Evolutionary conservation across 306 rosid species (phyloP).

Genomic region (Dryas drummondii): DNA sequence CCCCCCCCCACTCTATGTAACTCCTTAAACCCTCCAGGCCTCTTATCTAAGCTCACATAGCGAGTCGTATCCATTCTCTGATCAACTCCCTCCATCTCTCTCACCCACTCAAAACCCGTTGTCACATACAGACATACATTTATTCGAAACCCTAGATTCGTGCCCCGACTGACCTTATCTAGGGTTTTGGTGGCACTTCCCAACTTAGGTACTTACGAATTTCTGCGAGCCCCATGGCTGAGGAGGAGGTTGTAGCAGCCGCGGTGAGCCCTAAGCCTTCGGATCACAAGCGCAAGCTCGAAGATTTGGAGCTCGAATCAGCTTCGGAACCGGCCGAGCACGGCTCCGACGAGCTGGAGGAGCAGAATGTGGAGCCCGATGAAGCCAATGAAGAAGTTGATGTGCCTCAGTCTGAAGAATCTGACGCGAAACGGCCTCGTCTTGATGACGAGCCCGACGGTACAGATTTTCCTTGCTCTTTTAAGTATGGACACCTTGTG

Average conservation of each 20-base stretch:
- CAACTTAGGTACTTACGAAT: background rate
- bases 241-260: slow-evolving; percentile 53
- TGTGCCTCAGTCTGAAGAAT: slow-evolving; percentile 30
- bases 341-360: slow-evolving; percentile 24
- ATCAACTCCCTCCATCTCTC: background rate
- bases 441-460: slow-evolving; percentile 51
- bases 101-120: background rate
- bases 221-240: slow-evolving; percentile 55
- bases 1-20: background rate
- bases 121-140: background rate
- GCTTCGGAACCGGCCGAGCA: slow-evolving; percentile 34
- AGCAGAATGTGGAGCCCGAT: slow-evolving; percentile 35
- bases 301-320: slow-evolving; percentile 59
- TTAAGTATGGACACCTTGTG: background rate
- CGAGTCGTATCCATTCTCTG: background rate
- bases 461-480: slow-evolving; percentile 28
- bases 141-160: slow-evolving; percentile 21
- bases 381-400: slow-evolving; percentile 6
- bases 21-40: background rate
- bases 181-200: background rate
- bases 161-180: background rate
- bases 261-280: slow-evolving; percentile 50
- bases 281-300: slow-evolving; percentile 82
- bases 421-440: slow-evolving; percentile 71
- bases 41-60: background rate